A percentile compares a stretch with the other conserved stretches of the same genome.
phyloP scores from a whole-genome alignment of 805 yeast species.

The Yarrowia hollandica region DNA sequence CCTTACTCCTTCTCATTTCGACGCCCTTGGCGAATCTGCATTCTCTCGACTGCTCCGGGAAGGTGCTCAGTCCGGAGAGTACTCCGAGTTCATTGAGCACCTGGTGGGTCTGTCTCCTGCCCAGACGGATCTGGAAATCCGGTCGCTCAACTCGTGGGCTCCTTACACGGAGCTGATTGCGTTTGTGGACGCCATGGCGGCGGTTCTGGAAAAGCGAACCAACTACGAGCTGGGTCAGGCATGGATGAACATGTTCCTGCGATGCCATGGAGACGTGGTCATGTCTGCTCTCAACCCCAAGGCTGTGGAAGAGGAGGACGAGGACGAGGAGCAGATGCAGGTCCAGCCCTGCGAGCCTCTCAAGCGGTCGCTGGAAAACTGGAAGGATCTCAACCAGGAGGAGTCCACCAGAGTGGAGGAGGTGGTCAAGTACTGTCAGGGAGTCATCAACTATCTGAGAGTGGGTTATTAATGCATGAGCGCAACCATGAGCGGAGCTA shows the following conservation, averaged over 20 bases:
- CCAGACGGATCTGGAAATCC: slow-evolving; percentile 77
- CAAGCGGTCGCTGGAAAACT: slow-evolving; percentile 47
- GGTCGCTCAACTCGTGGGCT: slow-evolving; percentile 63
- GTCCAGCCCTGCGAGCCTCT: slow-evolving; percentile 34
- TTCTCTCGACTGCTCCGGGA: slow-evolving; percentile 67
- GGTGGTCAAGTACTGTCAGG: slow-evolving; percentile 74
- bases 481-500: too few relatives aligned
- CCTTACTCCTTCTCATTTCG: slow-evolving; percentile 26
- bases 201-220: slow-evolving; percentile 55
- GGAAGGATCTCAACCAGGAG: slow-evolving; percentile 48
- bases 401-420: slow-evolving; percentile 59
- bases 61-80: slow-evolving; percentile 48
- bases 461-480: slow-evolving; percentile 16
- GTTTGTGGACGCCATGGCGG: slow-evolving; percentile 67
- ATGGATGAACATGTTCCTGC: slow-evolving; percentile 69
- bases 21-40: slow-evolving; percentile 61
- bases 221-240: slow-evolving; percentile 83
- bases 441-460: slow-evolving; percentile 63
- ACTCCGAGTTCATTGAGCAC: slow-evolving; percentile 52
- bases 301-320: slow-evolving; percentile 29
- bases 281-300: slow-evolving; percentile 34
- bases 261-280: slow-evolving; percentile 80
- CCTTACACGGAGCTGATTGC: slow-evolving; percentile 66
- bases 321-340: slow-evolving; percentile 40
- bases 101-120: slow-evolving; percentile 71